phyloP scores from a whole-genome alignment of 1,284 basidiomycete genomes.

The Cryptococcus deneoformans region DNA sequence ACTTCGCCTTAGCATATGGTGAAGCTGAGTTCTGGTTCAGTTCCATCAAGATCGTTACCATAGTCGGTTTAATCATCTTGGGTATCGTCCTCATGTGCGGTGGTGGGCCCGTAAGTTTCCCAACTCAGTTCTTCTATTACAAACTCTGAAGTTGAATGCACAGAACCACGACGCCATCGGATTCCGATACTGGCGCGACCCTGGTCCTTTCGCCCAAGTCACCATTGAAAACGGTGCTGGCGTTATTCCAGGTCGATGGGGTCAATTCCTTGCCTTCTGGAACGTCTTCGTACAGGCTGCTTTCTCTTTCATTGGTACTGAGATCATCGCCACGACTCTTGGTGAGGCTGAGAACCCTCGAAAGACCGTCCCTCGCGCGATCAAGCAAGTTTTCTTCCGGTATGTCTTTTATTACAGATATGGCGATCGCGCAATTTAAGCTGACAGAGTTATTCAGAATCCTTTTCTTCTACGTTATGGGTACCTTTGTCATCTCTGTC shows the following conservation, averaged over 20 bases:
- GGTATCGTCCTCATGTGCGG: constrained; percentile 68
- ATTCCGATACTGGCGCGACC: constrained; percentile 60
- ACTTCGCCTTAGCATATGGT: constrained; percentile 41
- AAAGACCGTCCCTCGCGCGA: constrained; percentile 33
- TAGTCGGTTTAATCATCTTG: constrained; percentile 52
- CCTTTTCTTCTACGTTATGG: constrained; percentile 61
- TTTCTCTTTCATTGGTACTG: constrained; percentile 26
- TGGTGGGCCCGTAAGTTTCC: constrained; percentile 55
- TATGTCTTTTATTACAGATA: not conserved
- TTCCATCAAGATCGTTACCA: constrained; percentile 27
- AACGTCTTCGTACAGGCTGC: constrained; percentile 15
- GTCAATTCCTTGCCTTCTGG: not conserved
- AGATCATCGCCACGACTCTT: constrained; percentile 27
- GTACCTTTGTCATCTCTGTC: constrained; percentile 61
- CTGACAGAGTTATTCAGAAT: constrained; percentile 63
- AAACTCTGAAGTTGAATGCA: too few relatives aligned
- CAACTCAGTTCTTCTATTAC: not conserved
- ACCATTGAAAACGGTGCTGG: constrained; percentile 18
- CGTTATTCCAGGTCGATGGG: constrained; percentile 20
- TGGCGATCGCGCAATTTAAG: not conserved
- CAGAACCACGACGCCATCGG: constrained; percentile 49
- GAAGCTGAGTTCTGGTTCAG: constrained; percentile 42
- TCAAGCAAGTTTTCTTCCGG: constrained; percentile 44
- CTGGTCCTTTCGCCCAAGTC: constrained; percentile 4
- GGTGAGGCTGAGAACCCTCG: constrained; percentile 37